Percentiles rank a stretch among this genome's conserved stretches.
phyloP scores from a whole-genome alignment of 2,329 filamentous ascomycete species.

The Arthrobotrys sinensis region DNA sequence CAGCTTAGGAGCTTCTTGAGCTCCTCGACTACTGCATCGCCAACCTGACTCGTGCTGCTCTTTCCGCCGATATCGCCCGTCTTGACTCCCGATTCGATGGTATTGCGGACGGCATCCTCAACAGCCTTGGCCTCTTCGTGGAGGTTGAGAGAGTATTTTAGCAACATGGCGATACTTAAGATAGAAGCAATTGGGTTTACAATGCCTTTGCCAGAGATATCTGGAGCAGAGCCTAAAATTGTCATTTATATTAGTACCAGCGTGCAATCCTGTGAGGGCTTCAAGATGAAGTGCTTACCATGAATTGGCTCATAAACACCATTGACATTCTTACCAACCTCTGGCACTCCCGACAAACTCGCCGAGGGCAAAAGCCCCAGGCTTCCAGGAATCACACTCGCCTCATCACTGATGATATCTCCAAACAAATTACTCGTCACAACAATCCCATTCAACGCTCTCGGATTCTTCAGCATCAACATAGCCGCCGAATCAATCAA shows the following conservation, averaged over 20 bases:
- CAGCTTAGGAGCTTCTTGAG: slow-evolving; percentile 61
- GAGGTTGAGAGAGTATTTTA: slow-evolving; percentile 89
- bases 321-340: slow-evolving; percentile 86
- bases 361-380: slow-evolving; percentile 91
- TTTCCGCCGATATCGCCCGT: slow-evolving; percentile 89
- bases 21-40: slow-evolving; percentile 79
- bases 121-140: slow-evolving; percentile 82
- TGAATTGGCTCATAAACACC: slow-evolving; percentile 99
- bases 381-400: slow-evolving; percentile 91
- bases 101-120: slow-evolving; percentile 83
- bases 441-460: slow-evolving; percentile 87
- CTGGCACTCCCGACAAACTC: slow-evolving; percentile 86
- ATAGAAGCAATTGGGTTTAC: slow-evolving; percentile 95
- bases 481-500: slow-evolving; percentile 97
- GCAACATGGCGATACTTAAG: slow-evolving; percentile 93
- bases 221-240: slow-evolving; percentile 76
- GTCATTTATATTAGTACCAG: slow-evolving; percentile 18
- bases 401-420: slow-evolving; percentile 96
- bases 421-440: slow-evolving; percentile 96
- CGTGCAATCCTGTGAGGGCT: too few species aligned
- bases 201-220: slow-evolving; percentile 87
- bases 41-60: slow-evolving; percentile 81
- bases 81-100: slow-evolving; percentile 82
- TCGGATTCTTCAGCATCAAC: slow-evolving; percentile 96
- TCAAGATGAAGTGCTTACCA: slow-evolving; percentile 71